Evolutionary conservation across 768 basidiomycete genomes (phyloP), one percentile per base, ranked within the genome.

Genomic region (Sarcodon aspratus): DNA sequence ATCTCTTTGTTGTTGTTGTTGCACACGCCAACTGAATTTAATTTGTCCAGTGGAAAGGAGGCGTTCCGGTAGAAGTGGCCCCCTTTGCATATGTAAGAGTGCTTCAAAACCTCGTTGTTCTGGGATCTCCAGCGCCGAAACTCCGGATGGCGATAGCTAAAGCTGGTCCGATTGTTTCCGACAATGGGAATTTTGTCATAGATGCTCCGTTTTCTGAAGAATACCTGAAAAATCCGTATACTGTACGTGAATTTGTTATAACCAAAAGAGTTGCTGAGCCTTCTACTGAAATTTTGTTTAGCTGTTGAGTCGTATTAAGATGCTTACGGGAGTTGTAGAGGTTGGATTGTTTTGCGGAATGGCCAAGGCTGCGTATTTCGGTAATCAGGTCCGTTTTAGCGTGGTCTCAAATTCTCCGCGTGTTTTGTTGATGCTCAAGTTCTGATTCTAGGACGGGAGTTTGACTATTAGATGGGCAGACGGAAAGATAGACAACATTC

Each of bases 241-340:
- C 67, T 51, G 86, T 91, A 35, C 52, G 64, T 60, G 4, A 27
- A 27, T 5, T 27, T 27, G 21, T 27, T 2, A 27, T 27, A 2
- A 27, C 3, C 3, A 27, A 27, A 27, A 27, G 21, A 27, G 21
- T 13, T 21, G 36, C 27, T 34, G 9, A 13, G n/a, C 6, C 9
- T 33, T 58, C 37, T 31, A 27, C 21, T 5, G 3, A 27, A 27
- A 27, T 27, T 27, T 27, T 27, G 2, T 47, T 7, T 60, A 94
- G 88, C 72, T 97, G 13, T 68, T 95, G 68, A 64, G 70, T 12
- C 71, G 75, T 52, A 85, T 98, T 60, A 98, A 97, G 71, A 78
- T 95, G 76, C 73, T 98, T 51, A 98, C 95, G 3, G 96, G 96
- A 43, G 91, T 97, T 18, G 90, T 98, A n/a, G 96, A 99, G 64